phyloP scores from a whole-genome alignment of 1,139 yeast species.

The Scheffersomyces illinoinensis region DNA sequence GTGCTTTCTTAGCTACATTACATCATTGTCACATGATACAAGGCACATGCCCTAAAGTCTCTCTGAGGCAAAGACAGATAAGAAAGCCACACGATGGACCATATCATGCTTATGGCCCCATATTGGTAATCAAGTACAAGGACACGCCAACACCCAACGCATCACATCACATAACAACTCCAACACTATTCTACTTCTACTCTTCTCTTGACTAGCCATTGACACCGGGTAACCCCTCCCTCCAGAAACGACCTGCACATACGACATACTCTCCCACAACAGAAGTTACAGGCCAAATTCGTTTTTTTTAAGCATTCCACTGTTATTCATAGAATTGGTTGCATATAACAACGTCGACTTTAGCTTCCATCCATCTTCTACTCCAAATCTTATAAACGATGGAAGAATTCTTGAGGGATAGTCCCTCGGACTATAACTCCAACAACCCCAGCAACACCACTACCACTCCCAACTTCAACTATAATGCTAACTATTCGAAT shows the following conservation, averaged over 20 bases:
- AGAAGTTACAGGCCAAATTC: background rate
- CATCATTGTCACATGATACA: background rate
- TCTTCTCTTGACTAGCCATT: background rate
- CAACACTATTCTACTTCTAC: background rate
- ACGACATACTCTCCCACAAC: background rate
- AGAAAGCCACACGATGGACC: too few species aligned
- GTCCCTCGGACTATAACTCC: constrained; percentile 31
- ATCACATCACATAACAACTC: background rate
- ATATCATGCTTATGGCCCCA: background rate
- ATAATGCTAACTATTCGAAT: constrained; percentile 3
- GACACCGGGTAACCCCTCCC: background rate
- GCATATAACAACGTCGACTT: background rate
- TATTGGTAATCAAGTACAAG: background rate
- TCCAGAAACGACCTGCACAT: background rate
- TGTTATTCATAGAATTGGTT: background rate
- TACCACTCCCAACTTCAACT: constrained; percentile 2
- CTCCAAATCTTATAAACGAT: constrained; percentile 13
- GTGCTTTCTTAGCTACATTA: background rate
- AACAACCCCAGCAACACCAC: constrained; percentile 12
- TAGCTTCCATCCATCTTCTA: background rate
- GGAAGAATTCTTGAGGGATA: constrained; percentile 42
- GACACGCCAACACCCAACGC: background rate
- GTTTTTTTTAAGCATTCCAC: background rate
- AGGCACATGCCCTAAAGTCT: background rate
- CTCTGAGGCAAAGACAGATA: too few species aligned